These are phyloP conservation scores for Cercospora janseana DNA, from an alignment of 2,329 filamentous ascomycete genomes.

Conservation along the genomic window DNA sequence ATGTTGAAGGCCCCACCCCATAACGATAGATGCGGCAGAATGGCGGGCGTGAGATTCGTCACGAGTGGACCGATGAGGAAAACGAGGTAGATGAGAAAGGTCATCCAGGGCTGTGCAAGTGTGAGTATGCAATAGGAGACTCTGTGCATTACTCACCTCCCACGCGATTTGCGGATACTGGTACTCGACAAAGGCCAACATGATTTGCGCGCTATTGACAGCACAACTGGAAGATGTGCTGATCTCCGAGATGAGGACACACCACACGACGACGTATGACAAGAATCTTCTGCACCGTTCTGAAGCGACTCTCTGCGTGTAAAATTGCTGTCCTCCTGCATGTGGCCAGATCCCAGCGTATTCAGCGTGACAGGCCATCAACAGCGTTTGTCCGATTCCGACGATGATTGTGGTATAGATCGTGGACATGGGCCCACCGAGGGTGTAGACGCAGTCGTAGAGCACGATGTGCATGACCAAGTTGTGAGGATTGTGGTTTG, in stretches of 20 bases:
- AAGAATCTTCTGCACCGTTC: conserved; percentile 24
- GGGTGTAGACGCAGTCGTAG: conserved; percentile 12
- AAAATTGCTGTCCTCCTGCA: conserved; percentile 12
- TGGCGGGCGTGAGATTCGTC: conserved; percentile 34
- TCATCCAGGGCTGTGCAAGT: neutral
- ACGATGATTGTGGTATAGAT: conserved; percentile 5
- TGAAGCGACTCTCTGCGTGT: conserved; percentile 22
- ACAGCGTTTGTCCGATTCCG: conserved; percentile 12
- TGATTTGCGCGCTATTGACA: conserved; percentile 35
- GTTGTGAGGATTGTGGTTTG: conserved; percentile 8
- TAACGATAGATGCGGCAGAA: conserved; percentile 41
- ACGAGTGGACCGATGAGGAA: conserved; percentile 34
- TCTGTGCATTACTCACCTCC: neutral
- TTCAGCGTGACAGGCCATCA: conserved; percentile 11
- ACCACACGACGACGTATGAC: conserved; percentile 33
- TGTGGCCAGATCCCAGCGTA: conserved; percentile 12
- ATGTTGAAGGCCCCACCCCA: conserved; percentile 24
- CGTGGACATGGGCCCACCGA: conserved; percentile 3
- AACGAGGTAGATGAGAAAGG: neutral
- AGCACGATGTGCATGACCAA: conserved; percentile 14
- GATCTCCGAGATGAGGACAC: conserved; percentile 7
- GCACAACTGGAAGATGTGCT: conserved; percentile 7
- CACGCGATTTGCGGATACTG: conserved; percentile 7
- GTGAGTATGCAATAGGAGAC: neutral
- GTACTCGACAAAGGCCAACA: conserved; percentile 26